Base-by-base conservation (phyloP, 2,329 filamentous ascomycete species). In the Aspergillus clavatus region DNA sequence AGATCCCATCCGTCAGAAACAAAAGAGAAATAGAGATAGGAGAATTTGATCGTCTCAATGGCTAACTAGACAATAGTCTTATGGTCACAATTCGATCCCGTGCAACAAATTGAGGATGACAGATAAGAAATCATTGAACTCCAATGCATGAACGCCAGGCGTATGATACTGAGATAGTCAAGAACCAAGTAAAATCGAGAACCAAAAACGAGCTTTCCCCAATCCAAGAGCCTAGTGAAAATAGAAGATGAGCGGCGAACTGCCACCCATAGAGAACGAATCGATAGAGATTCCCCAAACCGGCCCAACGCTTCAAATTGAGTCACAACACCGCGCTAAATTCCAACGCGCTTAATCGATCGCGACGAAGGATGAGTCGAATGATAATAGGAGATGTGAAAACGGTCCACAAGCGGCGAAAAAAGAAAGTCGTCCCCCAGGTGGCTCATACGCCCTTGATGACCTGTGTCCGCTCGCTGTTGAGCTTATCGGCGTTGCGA, bases 401-500 rank as follows among this genome's bases (percentile, higher is more conserved):
- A 21, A 18, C 12, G 29, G 8, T 29, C 11, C 8, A 5, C 8
- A 11, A 35, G 40, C 31, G 10, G 50, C 19, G 27, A 35, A 27
- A 16, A 44, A 31, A 37, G n/a, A n/a, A n/a, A n/a, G n/a, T n/a
- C 35, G 28, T 33, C 19, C 8, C 38, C 28, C 23, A 21, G 14
- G n/a, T 4, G 14, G n/a, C 26, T 62, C 80, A 95, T 68, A 95
- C 84, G 51, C 90, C 90, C 72, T 87, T 90, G 73, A 97, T 93
- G 60, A 94, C 89, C 53, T 91, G 86, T 38, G 93, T 98, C 64
- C 91, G 80, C 78, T 98, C 91, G 46, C 84, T 82, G 71, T 96
- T 88, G 65, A 98, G 77, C 73, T 94, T 90, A 55, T 89, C 86
- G 48, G 89, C 87, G 68, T 98, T 98, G 56, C 89, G 83, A 68